A percentile compares a stretch with the other conserved stretches of the same genome.
phyloP scores from a whole-genome alignment of 169 alveolate species.

The Miamiensis avidus region DNA sequence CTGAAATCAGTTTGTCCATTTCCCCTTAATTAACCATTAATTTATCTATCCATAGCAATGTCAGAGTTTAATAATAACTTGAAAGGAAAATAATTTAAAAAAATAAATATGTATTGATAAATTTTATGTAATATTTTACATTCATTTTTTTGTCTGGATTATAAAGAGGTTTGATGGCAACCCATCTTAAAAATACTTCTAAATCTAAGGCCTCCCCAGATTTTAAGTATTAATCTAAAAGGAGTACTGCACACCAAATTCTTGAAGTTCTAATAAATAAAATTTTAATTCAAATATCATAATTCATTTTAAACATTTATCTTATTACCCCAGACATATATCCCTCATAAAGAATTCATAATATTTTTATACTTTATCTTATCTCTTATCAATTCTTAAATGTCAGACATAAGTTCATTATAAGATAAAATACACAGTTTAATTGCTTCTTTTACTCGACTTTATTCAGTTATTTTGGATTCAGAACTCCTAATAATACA shows the following conservation, averaged over 20 bases:
- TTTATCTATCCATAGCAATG: slow-evolving; percentile 24
- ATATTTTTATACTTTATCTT: too few relatives aligned
- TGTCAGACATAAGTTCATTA: background rate
- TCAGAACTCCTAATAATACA: background rate
- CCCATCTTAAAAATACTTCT: slow-evolving; percentile 6
- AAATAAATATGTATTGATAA: background rate
- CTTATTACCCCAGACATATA: background rate
- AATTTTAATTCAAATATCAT: too few relatives aligned
- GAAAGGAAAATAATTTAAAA: too few relatives aligned
- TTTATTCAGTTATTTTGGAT: background rate
- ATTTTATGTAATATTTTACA: background rate
- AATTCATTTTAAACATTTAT: background rate
- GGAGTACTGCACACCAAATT: background rate
- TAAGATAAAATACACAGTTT: background rate
- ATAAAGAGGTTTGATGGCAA: slow-evolving; percentile 10
- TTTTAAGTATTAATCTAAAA: background rate
- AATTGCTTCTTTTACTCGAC: background rate
- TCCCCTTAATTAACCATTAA: background rate
- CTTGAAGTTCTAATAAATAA: background rate
- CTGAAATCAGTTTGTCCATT: slow-evolving; percentile 21
- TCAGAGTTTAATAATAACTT: slow-evolving; percentile 1
- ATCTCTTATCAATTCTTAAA: background rate
- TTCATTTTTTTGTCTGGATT: slow-evolving; percentile 1
- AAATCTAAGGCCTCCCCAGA: slow-evolving; percentile 3
- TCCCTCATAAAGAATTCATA: slow-evolving; percentile 1